phyloP scores from a whole-genome alignment of 352 stramenopile species.

The Phytophthora capsici region DNA sequence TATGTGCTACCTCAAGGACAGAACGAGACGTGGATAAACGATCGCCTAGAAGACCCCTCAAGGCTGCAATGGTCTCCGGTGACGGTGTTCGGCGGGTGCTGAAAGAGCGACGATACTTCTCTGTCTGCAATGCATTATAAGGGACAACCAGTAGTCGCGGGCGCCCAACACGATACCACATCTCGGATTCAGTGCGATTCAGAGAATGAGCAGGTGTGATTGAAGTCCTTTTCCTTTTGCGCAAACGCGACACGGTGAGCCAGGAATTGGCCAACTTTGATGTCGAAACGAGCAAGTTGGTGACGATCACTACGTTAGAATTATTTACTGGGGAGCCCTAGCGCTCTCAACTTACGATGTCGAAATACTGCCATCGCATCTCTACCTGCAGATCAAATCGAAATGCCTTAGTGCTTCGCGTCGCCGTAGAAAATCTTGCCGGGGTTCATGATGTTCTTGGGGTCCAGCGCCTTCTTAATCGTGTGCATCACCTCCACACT shows the following conservation, averaged over 20 bases:
- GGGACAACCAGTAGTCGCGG: neutral
- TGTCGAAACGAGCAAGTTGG: neutral
- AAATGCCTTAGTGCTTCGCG: conserved; percentile 24
- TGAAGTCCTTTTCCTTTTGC: conserved; percentile 26
- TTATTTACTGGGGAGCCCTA: conserved; percentile 15
- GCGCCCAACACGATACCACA: conserved; percentile 30
- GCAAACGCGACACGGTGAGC: conserved; percentile 5
- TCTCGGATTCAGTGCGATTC: conserved; percentile 7
- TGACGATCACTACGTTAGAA: conserved; percentile 27
- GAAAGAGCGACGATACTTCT: conserved; percentile 5
- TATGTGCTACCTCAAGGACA: conserved; percentile 44
- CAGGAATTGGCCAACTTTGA: neutral
- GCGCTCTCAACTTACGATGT: conserved; percentile 9
- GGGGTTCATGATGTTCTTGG: conserved; percentile 97
- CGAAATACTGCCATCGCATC: neutral
- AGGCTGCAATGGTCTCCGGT: conserved; percentile 49
- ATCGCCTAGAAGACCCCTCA: conserved; percentile 61
- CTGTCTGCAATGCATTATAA: too few relatives aligned
- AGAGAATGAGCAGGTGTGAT: conserved; percentile 14
- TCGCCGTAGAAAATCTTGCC: conserved; percentile 94
- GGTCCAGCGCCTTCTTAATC: conserved; percentile 96
- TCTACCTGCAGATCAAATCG: neutral
- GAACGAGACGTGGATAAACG: conserved; percentile 61
- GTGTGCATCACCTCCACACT: conserved; percentile 93
- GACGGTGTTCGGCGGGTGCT: conserved; percentile 39